Conservation (phyloP, 805 yeast genomes). For the Tetrapisispora phaffii region DNA sequence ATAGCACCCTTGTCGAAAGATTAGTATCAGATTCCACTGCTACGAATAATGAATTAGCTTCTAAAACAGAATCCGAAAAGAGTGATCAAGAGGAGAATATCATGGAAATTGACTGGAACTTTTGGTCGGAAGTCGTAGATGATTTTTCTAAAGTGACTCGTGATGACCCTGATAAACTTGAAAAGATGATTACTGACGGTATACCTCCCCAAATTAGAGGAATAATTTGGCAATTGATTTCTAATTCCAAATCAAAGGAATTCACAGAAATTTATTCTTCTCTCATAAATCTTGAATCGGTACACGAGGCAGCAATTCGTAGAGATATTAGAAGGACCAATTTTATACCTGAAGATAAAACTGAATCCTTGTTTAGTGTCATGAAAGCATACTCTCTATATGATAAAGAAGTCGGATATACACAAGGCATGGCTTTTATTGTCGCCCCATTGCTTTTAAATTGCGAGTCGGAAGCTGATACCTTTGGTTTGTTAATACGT, state of each 20-base stretch:
- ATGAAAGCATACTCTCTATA: conserved; percentile 75
- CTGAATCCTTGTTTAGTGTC: conserved; percentile 58
- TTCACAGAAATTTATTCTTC: conserved; percentile 27
- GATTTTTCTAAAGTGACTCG: conserved; percentile 63
- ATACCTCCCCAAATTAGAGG: conserved; percentile 82
- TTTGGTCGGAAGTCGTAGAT: conserved; percentile 77
- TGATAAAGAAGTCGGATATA: conserved; percentile 92
- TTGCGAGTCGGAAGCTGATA: conserved; percentile 59
- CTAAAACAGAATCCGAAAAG: conserved; percentile 32
- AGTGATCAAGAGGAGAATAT: conserved; percentile 4
- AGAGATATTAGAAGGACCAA: conserved; percentile 82
- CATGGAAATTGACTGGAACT: conserved; percentile 52
- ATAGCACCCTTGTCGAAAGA: conserved; percentile 12
- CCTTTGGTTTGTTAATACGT: conserved; percentile 70
- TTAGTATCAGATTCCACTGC: conserved; percentile 11
- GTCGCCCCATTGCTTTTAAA: conserved; percentile 77
- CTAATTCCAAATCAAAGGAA: conserved; percentile 61
- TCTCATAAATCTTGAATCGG: conserved; percentile 44
- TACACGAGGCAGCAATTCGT: conserved; percentile 65
- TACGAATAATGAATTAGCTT: conserved; percentile 6
- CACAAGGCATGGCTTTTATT: conserved; percentile 96
- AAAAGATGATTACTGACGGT: conserved; percentile 57
- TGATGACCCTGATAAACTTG: conserved; percentile 48
- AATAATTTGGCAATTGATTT: conserved; percentile 83
- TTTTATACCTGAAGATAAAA: conserved; percentile 55